Conservation (phyloP, 176 grass and related monocot species). For the Aegilops sharonensis region DNA sequence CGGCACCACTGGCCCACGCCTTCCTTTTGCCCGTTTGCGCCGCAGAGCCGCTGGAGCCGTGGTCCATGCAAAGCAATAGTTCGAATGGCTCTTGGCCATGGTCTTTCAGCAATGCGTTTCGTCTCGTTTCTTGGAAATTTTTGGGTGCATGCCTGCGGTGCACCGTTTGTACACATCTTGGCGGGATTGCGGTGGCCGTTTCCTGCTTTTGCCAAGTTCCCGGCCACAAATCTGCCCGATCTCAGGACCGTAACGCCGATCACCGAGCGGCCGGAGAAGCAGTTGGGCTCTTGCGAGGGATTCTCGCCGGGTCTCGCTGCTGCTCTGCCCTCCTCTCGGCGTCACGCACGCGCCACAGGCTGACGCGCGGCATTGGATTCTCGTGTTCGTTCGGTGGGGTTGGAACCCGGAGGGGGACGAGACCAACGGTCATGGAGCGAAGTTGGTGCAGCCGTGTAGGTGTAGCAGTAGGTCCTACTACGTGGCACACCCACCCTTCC, state of each 20-base stretch:
- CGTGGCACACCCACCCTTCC: neutral
- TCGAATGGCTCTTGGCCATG: neutral
- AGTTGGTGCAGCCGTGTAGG: neutral
- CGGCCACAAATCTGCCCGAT: neutral
- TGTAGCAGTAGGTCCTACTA: neutral
- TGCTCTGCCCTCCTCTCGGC: neutral
- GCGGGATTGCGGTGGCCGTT: neutral
- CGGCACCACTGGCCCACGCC: neutral
- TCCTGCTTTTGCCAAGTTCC: neutral
- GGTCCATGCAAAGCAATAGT: neutral
- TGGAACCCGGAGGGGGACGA: neutral
- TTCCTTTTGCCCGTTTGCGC: neutral
- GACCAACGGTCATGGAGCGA: neutral
- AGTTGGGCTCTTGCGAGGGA: neutral
- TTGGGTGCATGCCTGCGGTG: neutral
- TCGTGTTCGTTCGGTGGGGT: neutral
- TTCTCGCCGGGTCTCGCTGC: neutral
- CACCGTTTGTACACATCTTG: neutral
- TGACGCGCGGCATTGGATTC: neutral
- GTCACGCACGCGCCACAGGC: neutral
- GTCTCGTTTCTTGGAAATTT: neutral
- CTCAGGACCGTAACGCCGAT: neutral
- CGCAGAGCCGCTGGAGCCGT: neutral
- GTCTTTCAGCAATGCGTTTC: neutral
- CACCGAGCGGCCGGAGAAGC: neutral